Evolutionary conservation across 805 yeast species (phyloP).

Genomic region (Hyphopichia homilentoma): DNA sequence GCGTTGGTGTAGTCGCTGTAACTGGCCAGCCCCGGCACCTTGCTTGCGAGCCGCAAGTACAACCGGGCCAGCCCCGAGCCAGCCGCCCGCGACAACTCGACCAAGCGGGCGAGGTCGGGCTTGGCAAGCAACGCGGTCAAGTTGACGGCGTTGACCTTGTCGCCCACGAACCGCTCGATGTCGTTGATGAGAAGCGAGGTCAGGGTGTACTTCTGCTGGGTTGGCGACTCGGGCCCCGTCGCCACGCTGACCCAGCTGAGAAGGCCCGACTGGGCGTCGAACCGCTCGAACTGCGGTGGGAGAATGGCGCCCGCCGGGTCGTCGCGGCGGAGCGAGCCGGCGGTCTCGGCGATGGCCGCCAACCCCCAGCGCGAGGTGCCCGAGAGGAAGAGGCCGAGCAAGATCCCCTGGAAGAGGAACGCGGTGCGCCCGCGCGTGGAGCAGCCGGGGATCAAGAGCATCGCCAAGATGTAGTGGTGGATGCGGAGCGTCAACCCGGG

Average conservation of each 20-base stretch:
- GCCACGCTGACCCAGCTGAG: conserved; percentile 33
- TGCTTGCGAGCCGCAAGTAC: conserved; percentile 57
- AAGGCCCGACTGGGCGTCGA: conserved; percentile 23
- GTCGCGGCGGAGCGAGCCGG: conserved; percentile 59
- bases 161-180: conserved; percentile 68
- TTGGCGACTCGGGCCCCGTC: conserved; percentile 3
- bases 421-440: conserved; percentile 69
- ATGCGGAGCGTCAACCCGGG: conserved; percentile 73
- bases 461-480: conserved; percentile 76
- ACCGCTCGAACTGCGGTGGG: conserved; percentile 49
- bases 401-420: conserved; percentile 75
- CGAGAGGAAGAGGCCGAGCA: conserved; percentile 74
- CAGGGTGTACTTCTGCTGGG: conserved; percentile 35
- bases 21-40: conserved; percentile 31
- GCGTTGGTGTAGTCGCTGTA: conserved; percentile 67
- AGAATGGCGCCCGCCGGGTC: conserved; percentile 59
- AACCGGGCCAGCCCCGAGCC: conserved; percentile 34
- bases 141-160: conserved; percentile 36
- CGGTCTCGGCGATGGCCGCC: conserved; percentile 83
- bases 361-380: conserved; percentile 94
- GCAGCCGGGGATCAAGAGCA: conserved; percentile 80
- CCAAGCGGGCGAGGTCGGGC: conserved; percentile 1
- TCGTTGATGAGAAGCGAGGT: conserved; percentile 74
- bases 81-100: conserved; percentile 11
- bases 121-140: conserved; percentile 10